Percentiles rank a stretch among this genome's conserved stretches.
phyloP scores from a whole-genome alignment of 2,329 filamentous ascomycete species.

The Onygena corvina region DNA sequence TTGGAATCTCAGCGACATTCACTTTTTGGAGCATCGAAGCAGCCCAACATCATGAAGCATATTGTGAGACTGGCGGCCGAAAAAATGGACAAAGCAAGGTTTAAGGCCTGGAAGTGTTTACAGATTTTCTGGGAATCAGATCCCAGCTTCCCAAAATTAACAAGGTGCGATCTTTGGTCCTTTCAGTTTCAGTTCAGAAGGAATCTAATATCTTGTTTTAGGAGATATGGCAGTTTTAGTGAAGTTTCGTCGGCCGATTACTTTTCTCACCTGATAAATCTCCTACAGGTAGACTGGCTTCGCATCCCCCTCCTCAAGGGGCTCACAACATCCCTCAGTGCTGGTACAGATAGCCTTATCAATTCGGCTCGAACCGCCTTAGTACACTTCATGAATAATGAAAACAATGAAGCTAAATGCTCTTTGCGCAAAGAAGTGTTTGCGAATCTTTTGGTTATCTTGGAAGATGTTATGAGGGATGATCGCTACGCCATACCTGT shows the following conservation, averaged over 20 bases:
- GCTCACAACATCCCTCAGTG: conserved; percentile 34
- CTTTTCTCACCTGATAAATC: conserved; percentile 31
- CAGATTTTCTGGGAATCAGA: conserved; percentile 30
- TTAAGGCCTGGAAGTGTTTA: conserved; percentile 38
- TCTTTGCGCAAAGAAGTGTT: conserved; percentile 38
- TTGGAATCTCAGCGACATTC: conserved; percentile 19
- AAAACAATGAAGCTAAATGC: conserved; percentile 21
- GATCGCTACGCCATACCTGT: conserved; percentile 65
- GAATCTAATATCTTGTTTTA: conserved; percentile 12
- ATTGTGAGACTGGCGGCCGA: conserved; percentile 65
- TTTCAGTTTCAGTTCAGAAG: neutral
- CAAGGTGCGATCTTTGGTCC: conserved; percentile 32
- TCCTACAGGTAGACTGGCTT: conserved; percentile 29
- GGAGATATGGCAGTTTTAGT: conserved; percentile 34
- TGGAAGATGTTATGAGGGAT: conserved; percentile 42
- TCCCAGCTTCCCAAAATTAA: conserved; percentile 25
- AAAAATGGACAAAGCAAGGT: conserved; percentile 77
- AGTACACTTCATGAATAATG: conserved; percentile 25
- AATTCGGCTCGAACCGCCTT: conserved; percentile 33
- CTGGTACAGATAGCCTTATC: conserved; percentile 35
- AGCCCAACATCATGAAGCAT: conserved; percentile 26
- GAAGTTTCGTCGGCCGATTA: conserved; percentile 35
- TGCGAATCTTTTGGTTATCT: conserved; percentile 42
- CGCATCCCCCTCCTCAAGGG: conserved; percentile 32
- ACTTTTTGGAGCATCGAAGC: conserved; percentile 10